Base-by-base conservation (phyloP, 2,329 filamentous ascomycete species). In the Cryoendolithus antarcticus region DNA sequence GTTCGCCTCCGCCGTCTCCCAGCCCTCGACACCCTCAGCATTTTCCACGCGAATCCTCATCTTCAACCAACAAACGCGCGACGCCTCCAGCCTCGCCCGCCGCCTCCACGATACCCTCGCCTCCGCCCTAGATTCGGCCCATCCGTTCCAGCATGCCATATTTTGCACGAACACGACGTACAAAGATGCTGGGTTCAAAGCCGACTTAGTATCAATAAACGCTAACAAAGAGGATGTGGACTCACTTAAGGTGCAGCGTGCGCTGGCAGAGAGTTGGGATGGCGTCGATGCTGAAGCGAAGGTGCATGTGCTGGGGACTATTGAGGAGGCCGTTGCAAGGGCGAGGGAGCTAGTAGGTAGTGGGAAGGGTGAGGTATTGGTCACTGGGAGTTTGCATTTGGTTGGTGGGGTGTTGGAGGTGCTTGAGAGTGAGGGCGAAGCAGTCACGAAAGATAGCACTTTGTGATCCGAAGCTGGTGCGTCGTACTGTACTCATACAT, bases 21-120 rank as follows among this genome's bases (percentile, higher is more conserved):
- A 37, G 10, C 55, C 59, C 33, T 59, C 50, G 45, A 62, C 55
- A 30, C 47, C 53, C 9, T 51, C 58, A 10, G 37, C 48, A n/a
- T 46, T 41, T 6, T 42, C 44, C 3, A 44, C 64, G 4, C 66
- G 84, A 0, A 67, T 81, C 41, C 64, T 96, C 34, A 71, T 96
- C 35, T 96, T 96, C 69, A 95, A 95, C 60, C 89, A 95, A 60
- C 86, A 94, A 55, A 86, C 85, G 7, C 75, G 86, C 27, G 79
- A 94, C 53, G 82, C 83, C 4, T 63, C 66, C 3, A 66, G 72
- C 10, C 69, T 93, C 1, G 72, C 89, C 2, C 63, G 62, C 27
- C 70, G 70, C 0, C 65, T 94, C 2, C 67, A 86, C 40, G 56
- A 65, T 7, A 75, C 74, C 2, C 63, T 83, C 38, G 53, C 59